A percentile compares a stretch with the other conserved stretches of the same genome.
Evolutionary conservation across 2,329 filamentous ascomycete species (phyloP).

Genomic region (Zopfia rhizophila): DNA sequence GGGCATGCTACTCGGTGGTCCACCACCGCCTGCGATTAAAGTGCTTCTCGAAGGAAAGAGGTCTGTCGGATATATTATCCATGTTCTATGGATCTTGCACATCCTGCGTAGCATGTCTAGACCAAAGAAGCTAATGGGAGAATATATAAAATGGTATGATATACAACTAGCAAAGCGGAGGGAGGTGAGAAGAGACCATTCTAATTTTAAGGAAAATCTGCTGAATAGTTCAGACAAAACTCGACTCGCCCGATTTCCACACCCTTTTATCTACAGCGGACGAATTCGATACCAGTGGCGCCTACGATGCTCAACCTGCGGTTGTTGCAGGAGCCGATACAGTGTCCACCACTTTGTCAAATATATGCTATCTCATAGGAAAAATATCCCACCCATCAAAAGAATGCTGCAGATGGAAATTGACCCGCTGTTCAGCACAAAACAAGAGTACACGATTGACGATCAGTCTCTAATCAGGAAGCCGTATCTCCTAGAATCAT

Average conservation of each 20-base stretch:
- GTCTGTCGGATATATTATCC: constrained; percentile 15
- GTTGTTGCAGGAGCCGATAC: constrained; percentile 59
- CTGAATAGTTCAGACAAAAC: constrained; percentile 1
- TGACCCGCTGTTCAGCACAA: constrained; percentile 8
- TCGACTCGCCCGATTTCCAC: constrained; percentile 22
- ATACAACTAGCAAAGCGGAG: constrained; percentile 17
- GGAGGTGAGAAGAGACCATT: constrained; percentile 9
- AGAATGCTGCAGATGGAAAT: constrained; percentile 24
- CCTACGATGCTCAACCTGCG: constrained; percentile 24
- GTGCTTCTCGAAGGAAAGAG: constrained; percentile 20
- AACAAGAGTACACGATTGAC: constrained; percentile 8
- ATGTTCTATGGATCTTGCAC: constrained; percentile 23
- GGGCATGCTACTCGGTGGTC: constrained; percentile 13
- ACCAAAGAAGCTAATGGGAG: constrained; percentile 7
- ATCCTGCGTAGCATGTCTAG: constrained; percentile 12
- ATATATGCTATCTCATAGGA: constrained; percentile 62
- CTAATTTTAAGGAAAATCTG: not conserved
- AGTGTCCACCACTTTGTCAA: constrained; percentile 62
- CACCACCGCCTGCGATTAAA: constrained; percentile 15
- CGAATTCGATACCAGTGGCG: constrained; percentile 7
- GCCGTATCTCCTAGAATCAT: constrained; percentile 39
- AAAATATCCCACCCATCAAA: constrained; percentile 48
- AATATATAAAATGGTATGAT: constrained; percentile 21
- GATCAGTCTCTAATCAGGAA: constrained; percentile 20
- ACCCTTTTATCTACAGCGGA: constrained; percentile 22